phyloP scores from a whole-genome alignment of 208 protist species.

The Endotrypanum monterogeii region DNA sequence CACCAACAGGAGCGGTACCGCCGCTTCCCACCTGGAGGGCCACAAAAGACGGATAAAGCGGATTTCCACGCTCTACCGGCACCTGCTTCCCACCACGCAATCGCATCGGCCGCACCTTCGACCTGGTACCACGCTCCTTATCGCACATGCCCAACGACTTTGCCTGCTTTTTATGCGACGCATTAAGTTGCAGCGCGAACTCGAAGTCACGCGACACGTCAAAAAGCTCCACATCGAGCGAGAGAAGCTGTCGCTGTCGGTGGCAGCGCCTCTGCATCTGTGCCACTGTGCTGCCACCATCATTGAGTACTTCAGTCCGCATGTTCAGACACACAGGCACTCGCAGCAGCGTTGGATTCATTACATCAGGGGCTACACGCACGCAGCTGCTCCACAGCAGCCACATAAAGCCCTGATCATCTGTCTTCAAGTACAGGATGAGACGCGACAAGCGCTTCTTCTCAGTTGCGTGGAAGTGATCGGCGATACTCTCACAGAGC shows the following conservation, averaged over 20 bases:
- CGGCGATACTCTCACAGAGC: constrained; percentile 82
- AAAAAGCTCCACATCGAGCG: constrained; percentile 79
- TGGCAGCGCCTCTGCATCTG: constrained; percentile 39
- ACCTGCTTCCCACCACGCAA: constrained; percentile 19
- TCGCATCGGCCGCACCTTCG: constrained; percentile 20
- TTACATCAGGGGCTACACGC: constrained; percentile 66
- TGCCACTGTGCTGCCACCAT: constrained; percentile 56
- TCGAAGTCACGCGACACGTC: constrained; percentile 70
- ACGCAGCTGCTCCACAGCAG: constrained; percentile 85
- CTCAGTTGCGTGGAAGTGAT: constrained; percentile 87
- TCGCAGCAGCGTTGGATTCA: constrained; percentile 74
- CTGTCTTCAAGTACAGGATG: constrained; percentile 80
- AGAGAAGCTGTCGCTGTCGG: constrained; percentile 74
- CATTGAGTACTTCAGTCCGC: constrained; percentile 73
- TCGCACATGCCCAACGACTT: constrained; percentile 47
- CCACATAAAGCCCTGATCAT: constrained; percentile 74
- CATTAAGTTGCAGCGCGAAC: constrained; percentile 72
- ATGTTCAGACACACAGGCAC: constrained; percentile 69
- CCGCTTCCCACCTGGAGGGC: constrained; percentile 28
- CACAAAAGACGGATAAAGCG: constrained; percentile 57
- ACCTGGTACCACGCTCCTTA: constrained; percentile 8
- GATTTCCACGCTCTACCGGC: constrained; percentile 34
- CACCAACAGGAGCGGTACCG: constrained; percentile 15
- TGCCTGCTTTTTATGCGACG: constrained; percentile 70
- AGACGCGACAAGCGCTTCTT: constrained; percentile 84